phyloP scores from a whole-genome alignment of 768 basidiomycete species.

The Naganishia friedmannii region DNA sequence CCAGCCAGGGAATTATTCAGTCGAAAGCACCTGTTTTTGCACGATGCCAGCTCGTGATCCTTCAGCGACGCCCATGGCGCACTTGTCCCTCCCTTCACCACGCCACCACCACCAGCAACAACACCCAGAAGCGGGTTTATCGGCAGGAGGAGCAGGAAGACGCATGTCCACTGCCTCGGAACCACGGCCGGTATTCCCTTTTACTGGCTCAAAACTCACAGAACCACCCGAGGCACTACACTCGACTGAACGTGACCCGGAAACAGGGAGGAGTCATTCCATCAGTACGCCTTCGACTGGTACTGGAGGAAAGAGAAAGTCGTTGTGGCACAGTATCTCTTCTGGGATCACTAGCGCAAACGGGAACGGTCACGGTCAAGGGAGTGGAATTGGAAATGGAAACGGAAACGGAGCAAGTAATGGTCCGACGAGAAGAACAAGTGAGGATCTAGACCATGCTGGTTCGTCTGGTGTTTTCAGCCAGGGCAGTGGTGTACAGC shows the following conservation, averaged over 20 bases:
- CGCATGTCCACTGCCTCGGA: not conserved
- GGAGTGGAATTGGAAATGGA: not conserved
- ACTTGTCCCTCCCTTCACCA: not conserved
- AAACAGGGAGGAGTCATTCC: not conserved
- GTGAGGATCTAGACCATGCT: not conserved
- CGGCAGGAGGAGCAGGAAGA: not conserved
- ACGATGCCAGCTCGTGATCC: conserved; percentile 14
- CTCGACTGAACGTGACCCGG: too few species aligned
- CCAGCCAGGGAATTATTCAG: too few species aligned
- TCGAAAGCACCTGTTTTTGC: not conserved
- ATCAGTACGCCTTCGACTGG: not conserved
- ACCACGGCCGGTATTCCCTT: not conserved
- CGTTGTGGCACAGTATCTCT: not conserved
- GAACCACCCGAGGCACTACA: too few species aligned
- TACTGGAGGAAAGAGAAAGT: not conserved
- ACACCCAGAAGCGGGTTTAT: conserved; percentile 2
- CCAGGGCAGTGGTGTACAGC: conserved; percentile 12
- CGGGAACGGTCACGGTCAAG: too few species aligned
- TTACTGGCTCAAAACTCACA: too few species aligned
- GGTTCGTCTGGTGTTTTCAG: conserved; percentile 10
- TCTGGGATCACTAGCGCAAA: too few species aligned
- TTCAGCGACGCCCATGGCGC: conserved; percentile 6
- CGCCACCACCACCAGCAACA: not conserved
- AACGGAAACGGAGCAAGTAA: not conserved
- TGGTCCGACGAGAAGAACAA: not conserved